Base-by-base conservation (phyloP, 805 yeast genomes). In the Barnettozyma vustinii region DNA sequence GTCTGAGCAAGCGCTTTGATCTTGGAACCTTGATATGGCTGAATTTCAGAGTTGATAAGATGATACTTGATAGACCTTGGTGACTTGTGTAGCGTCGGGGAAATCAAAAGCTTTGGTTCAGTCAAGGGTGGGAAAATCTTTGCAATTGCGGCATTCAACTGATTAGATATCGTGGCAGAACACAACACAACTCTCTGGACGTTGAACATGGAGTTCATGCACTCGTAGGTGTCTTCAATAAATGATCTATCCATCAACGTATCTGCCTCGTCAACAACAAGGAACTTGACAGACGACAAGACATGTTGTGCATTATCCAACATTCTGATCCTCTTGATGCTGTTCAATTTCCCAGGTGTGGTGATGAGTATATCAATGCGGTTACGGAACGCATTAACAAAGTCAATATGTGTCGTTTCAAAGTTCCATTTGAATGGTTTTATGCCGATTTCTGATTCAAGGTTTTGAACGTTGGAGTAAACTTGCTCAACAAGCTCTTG, bases 231-330 rank as follows among this genome's bases (percentile, higher is more conserved):
- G 44, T 80, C 82, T 23, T 75, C 74, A 10, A 82, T 65, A 76
- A 90, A 91, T 0, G 94, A 83, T 46, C 80, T 77, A 62, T 91
- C 96, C 81, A 91, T 75, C 48, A 92, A 69, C 0, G 96, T 86
- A 66, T 92, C 99, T 0, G 99, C 98, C 65, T 92, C 99, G 63
- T 92, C 99, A 13, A 87, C 77, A 2, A 87, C 92, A 41, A 85
- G 72, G 59, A 76, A 84, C 25, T 74, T 72, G 5, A 84, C 80
- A 65, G 75, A 54, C 51, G 71, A 59, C 12, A 77, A 52, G 4
- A 68, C 56, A 62, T 67, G 53, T 67, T 74, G 64, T 48, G 77
- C 61, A 40, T 66, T 64, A 19, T 66, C 61, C 1, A 71, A 59
- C 58, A 62, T 63, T 26, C 63, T 54, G 13, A 70, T 68, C 19